These are phyloP conservation scores for Sonneratia alba DNA, from an alignment of 345 rosid species.

Conservation along the genomic window DNA sequence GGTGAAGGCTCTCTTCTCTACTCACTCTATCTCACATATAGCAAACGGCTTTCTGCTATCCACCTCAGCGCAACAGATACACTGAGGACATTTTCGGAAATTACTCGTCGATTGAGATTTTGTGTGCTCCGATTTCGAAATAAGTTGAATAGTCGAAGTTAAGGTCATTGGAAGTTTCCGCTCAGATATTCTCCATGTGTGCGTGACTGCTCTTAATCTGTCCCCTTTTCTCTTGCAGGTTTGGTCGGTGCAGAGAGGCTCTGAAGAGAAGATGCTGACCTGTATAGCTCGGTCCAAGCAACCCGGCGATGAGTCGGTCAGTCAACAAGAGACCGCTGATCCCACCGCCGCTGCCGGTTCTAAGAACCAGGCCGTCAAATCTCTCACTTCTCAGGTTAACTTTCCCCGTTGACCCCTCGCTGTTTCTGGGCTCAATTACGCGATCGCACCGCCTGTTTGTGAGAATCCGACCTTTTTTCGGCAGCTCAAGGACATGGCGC, in stretches of 20 bases:
- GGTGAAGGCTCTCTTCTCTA: not conserved
- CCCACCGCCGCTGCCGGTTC: conserved; percentile 16
- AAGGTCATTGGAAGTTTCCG: not conserved
- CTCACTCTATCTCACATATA: not conserved
- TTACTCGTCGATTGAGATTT: not conserved
- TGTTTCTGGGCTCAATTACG: not conserved
- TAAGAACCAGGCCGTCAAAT: conserved; percentile 49
- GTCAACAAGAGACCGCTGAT: conserved; percentile 43
- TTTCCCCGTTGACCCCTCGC: not conserved
- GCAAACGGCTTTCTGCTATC: too few relatives aligned
- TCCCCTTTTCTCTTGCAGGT: not conserved
- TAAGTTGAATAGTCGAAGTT: not conserved
- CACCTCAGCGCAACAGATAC: too few relatives aligned
- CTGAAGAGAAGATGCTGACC: conserved; percentile 56
- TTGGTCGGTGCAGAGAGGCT: conserved; percentile 3
- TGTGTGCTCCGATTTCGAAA: not conserved
- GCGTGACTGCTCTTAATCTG: not conserved
- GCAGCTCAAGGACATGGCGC: conserved; percentile 94
- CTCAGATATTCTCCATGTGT: not conserved
- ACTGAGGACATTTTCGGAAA: too few relatives aligned
- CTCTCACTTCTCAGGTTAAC: conserved; percentile 78
- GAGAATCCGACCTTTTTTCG: conserved; percentile 1
- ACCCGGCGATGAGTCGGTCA: conserved; percentile 54
- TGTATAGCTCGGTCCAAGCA: conserved; percentile 88
- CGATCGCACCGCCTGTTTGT: not conserved